Evolutionary conservation across 257 asterid genomes (phyloP), one percentile per base, ranked within the genome.

Genomic region (Datura wrightii): DNA sequence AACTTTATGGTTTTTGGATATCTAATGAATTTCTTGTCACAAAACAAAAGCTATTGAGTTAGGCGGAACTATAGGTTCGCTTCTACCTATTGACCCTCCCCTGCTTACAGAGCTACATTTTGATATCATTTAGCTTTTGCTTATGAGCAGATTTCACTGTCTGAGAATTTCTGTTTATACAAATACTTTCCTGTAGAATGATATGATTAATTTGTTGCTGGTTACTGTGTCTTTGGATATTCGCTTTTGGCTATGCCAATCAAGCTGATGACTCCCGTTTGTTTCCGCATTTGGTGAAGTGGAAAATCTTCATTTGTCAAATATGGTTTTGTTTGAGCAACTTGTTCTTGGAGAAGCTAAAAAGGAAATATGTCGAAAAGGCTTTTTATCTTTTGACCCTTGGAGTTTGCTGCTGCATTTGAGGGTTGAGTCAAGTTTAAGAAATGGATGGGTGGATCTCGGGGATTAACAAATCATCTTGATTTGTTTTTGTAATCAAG

Each of bases 401-500:
- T 70, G 36, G 8, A 70, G 8, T 42, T 70, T 70, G 2, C 34
- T 70, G 34, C 2, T 42, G 14, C 9, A 42, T 42, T 41, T 42
- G 79, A 16, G 31, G 79, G 34, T 39, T 69, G 34, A 70, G 55
- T 69, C 54, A 42, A 70, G 36, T 5, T 70, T 42, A 39, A 14
- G 37, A 39, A 42, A 41, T 41, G 36, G 15, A 69, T 18, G 8
- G 36, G 8, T 70, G 54, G 24, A 67, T 67, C 50, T 67, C 6
- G 37, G 52, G n/a, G 18, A 67, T 67, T 15, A 39, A 13, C 50
- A 7, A 66, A 66, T 3, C 37, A 15, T 16, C 76, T 67, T 67
- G 52, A 67, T 67, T 31, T 31, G 24, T 31, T 76, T 13, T 6
- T 76, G 59, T 76, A 7, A 74, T 48, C 81, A 24, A 74, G 81